Base-by-base conservation (phyloP, 306 rosid species). In the Vigna reflexopilosa region DNA sequence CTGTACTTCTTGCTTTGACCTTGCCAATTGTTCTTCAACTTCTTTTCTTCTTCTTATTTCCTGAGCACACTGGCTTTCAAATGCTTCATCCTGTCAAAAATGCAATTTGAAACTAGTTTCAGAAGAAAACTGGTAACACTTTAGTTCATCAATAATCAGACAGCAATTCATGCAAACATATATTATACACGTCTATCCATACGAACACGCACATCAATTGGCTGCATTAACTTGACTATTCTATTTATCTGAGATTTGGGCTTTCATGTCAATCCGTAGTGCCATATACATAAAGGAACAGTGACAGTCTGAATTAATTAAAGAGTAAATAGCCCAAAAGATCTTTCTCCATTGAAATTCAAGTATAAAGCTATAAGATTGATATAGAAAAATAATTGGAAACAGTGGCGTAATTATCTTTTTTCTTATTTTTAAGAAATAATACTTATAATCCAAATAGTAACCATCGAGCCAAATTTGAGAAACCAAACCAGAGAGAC, bases 41-140 rank as follows among this genome's bases (percentile, higher is more conserved):
- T 89, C 90, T 74, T 84, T 86, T 73, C 80, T 87, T 79, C 83
- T 82, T 63, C 64, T 84, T 56, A 81, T 79, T 89, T 91, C 98
- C 84, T 77, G 80, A 32, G 85, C 83, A 63, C 76, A 70, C 50
- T 42, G 64, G 82, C 83, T 84, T 84, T 86, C 89, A 73, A 87
- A 85, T 73, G 89, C 78, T 70, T 87, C 84, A 61, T 76, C 91
- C 98, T 95, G 81, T 73, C 76, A 79, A 77, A 75, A 76, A 75
- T 70, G 67, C n/a, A 81, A 45, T 80, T 82, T 40, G 52, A 80
- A 78, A 68, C 71, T 45, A 59, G 55, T 70, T 80, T 44, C 73
- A 45, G 77, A 66, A 61, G 56, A 79, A 81, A 78, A 77, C 45
- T 32, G 75, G 75, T 73, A 70, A 79, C 67, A 20, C 66, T 44